These are phyloP conservation scores for Porcisia deanei DNA, from an alignment of 208 protist species.

Conservation along the genomic window DNA sequence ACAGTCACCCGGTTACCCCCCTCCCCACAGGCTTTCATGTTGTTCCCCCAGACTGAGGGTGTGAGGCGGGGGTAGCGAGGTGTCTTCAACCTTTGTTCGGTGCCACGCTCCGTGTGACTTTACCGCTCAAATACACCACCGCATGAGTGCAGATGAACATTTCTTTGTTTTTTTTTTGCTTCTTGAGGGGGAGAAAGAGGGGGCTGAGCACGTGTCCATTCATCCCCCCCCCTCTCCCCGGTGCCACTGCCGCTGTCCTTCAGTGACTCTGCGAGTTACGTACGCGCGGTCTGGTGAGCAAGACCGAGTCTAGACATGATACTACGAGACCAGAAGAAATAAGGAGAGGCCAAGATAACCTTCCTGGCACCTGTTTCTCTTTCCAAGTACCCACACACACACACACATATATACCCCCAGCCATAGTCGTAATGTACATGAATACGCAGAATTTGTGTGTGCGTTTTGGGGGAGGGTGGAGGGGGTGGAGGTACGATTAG, in stretches of 20 bases:
- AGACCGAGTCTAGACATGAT: background rate
- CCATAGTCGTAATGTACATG: background rate
- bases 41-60: too few relatives aligned
- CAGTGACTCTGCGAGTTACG: background rate
- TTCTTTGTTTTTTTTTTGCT: background rate
- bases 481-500: background rate
- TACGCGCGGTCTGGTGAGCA: background rate
- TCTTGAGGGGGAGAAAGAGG: too few relatives aligned
- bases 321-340: background rate
- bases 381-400: too few relatives aligned
- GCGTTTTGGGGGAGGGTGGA: background rate
- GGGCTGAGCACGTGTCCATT: background rate
- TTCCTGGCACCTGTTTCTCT: background rate
- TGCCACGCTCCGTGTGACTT: background rate
- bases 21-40: too few relatives aligned
- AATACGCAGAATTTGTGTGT: background rate
- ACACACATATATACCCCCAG: background rate
- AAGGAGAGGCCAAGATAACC: background rate
- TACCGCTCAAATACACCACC: background rate
- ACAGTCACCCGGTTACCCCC: too few relatives aligned
- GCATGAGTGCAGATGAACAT: background rate
- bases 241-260: background rate
- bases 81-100: background rate
- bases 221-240: background rate
- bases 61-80: background rate